Percentiles rank a stretch among this genome's conserved stretches.
phyloP scores from a whole-genome alignment of 345 rosid genomes.

The Rhizophora mangle region DNA sequence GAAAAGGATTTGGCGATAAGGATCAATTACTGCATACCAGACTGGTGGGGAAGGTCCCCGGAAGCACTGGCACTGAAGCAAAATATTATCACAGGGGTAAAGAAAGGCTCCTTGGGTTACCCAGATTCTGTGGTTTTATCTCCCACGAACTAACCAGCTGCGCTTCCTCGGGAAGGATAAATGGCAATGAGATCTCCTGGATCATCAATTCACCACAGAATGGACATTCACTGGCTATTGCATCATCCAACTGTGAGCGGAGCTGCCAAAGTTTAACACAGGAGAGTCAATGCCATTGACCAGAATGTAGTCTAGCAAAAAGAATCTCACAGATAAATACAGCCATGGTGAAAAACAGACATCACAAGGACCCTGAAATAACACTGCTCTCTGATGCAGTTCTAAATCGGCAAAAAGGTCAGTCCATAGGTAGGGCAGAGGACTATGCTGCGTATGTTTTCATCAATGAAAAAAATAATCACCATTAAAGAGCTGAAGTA shows the following conservation, averaged over 20 bases:
- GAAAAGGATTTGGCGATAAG: too few species aligned
- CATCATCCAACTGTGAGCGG: slow-evolving; percentile 86
- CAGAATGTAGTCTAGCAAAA: not conserved
- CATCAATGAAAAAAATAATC: too few species aligned
- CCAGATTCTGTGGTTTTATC: slow-evolving; percentile 59
- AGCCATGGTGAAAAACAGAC: not conserved
- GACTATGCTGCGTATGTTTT: too few species aligned
- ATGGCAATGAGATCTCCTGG: slow-evolving; percentile 69
- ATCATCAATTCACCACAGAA: slow-evolving; percentile 96
- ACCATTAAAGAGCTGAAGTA: too few species aligned
- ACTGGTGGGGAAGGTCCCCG: too few species aligned
- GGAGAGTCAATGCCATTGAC: slow-evolving; percentile 1
- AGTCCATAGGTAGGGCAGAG: too few species aligned
- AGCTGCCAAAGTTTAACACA: slow-evolving; percentile 48
- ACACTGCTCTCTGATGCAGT: too few species aligned
- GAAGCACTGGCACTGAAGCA: not conserved
- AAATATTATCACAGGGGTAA: slow-evolving; percentile 33
- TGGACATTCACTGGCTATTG: slow-evolving; percentile 91
- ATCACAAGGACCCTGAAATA: not conserved
- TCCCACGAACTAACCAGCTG: slow-evolving; percentile 76
- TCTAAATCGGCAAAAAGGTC: too few species aligned
- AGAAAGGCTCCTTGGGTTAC: slow-evolving; percentile 59
- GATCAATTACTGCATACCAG: too few species aligned
- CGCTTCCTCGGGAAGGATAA: slow-evolving; percentile 67
- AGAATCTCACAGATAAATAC: not conserved